A percentile compares a stretch with the other conserved stretches of the same genome.
Evolutionary conservation across 2,329 filamentous ascomycete genomes (phyloP).

Genomic region (Alternaria sp.): DNA sequence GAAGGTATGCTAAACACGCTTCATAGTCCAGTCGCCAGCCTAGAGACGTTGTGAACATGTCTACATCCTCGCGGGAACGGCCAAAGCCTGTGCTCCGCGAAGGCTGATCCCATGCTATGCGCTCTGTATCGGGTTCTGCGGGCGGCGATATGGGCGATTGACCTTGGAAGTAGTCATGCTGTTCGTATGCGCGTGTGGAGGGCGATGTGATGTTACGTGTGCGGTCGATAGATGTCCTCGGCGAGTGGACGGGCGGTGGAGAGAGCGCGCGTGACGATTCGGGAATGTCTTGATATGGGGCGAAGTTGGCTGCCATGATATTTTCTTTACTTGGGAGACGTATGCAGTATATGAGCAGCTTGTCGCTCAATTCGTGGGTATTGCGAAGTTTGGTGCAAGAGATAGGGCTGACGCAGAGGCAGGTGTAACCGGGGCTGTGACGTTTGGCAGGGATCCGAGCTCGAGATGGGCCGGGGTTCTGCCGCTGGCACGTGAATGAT

Average conservation of each 20-base stretch:
- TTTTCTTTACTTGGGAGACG: background rate
- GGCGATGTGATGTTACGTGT: slow-evolving; percentile 41
- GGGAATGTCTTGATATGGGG: slow-evolving; percentile 93
- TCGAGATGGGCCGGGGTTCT: slow-evolving; percentile 3
- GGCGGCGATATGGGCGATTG: slow-evolving; percentile 2
- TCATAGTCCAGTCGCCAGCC: slow-evolving; percentile 88
- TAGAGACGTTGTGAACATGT: slow-evolving; percentile 84
- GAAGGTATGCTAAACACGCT: slow-evolving; percentile 85
- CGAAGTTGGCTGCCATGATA: slow-evolving; percentile 67
- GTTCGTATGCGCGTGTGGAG: slow-evolving; percentile 44
- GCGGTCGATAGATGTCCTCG: slow-evolving; percentile 47
- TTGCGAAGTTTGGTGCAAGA: slow-evolving; percentile 1
- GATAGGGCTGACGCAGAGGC: slow-evolving; percentile 16
- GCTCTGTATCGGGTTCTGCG: slow-evolving; percentile 27
- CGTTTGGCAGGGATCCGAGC: slow-evolving; percentile 26
- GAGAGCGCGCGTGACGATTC: slow-evolving; percentile 83
- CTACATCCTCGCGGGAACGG: slow-evolving; percentile 68
- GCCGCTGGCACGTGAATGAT: slow-evolving; percentile 18
- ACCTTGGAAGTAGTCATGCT: slow-evolving; percentile 49
- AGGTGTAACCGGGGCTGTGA: slow-evolving; percentile 17
- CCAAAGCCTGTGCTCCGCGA: slow-evolving; percentile 25
- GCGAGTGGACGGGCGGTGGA: slow-evolving; percentile 61
- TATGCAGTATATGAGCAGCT: background rate
- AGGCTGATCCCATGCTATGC: slow-evolving; percentile 36
- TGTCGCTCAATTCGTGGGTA: background rate